These are phyloP conservation scores for Microcos paniculata DNA, from an alignment of 345 rosid genomes.

Conservation along the genomic window DNA sequence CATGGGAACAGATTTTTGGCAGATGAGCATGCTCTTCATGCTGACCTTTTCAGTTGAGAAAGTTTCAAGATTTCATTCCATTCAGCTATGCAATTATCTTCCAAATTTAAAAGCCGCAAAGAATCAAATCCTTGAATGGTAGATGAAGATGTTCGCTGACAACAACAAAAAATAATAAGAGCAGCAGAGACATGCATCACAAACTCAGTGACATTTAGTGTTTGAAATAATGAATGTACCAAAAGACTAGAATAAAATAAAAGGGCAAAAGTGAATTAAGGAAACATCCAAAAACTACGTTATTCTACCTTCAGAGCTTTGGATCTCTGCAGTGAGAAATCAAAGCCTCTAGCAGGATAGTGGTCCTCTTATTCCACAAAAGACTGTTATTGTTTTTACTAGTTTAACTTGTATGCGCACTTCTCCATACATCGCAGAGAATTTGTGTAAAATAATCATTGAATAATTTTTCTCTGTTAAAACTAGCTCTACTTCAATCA, in stretches of 20 bases:
- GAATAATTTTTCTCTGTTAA: not conserved
- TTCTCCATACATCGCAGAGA: not conserved
- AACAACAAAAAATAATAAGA: not conserved
- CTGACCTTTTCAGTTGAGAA: constrained; percentile 72
- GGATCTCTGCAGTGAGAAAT: not conserved
- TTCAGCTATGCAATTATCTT: constrained; percentile 72
- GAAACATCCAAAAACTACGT: not conserved
- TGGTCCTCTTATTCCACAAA: not conserved
- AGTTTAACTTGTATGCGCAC: not conserved
- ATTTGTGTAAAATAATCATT: not conserved
- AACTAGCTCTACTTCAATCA: not conserved
- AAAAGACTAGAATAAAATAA: not conserved
- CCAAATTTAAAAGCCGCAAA: constrained; percentile 82
- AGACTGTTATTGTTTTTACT: not conserved
- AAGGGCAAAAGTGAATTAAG: not conserved
- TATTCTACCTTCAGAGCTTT: not conserved
- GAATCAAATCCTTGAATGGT: constrained; percentile 57
- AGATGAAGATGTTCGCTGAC: constrained; percentile 49
- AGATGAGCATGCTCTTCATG: constrained; percentile 16
- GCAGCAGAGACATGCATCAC: not conserved
- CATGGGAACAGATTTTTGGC: not conserved
- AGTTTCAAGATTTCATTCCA: constrained; percentile 84
- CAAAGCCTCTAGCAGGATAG: not conserved
- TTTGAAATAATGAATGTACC: not conserved
- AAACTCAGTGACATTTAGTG: not conserved